Base-by-base conservation (phyloP, 2,329 filamentous ascomycete species). In the Penicillium brasilianum region DNA sequence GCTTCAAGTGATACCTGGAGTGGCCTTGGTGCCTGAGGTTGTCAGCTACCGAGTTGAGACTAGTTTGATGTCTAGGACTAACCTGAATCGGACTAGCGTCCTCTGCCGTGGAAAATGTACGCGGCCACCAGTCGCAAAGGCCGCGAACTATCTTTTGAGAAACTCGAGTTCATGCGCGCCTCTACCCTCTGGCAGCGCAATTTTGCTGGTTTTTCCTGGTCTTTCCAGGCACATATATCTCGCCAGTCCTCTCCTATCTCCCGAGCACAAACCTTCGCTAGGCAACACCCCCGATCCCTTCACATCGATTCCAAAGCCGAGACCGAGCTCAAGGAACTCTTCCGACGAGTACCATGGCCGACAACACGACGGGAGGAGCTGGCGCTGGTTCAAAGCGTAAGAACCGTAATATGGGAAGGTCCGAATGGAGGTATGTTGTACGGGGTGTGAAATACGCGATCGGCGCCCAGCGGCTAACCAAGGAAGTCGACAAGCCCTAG, bases 331-430 rank as follows among this genome's bases (percentile, higher is more conserved):
- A 57, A 53, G 32, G 62, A 69, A 43, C 55, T 69, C 46, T 68
- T 70, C 41, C 60, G 51, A 28, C 64, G 62, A 48, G 58, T 61
- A 63, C 68, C 66, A 74, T 75, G 76, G 73, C 74, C 68, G 71
- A 72, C 69, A 70, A 75, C 72, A 72, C 67, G 7, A 13, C 50
- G 66, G 60, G 69, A 72, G 62, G 61, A 69, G 72, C 74, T 32
- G 65, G 69, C 67, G 64, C 71, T 70, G 72, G 73, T 74, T 72
- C 74, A 68, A 73, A 77, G 74, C 79, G 81, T 83, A 87, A 87
- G 85, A 88, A 85, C 74, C 82, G 82, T 76, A 85, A 89, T 85
- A 80, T 89, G 85, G 88, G 88, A 70, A 81, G 88, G 76, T 81
- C 80, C 63, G 87, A 88, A 74, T 88, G 86, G 78, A 83, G 83